These are phyloP conservation scores for Malus hybrid DNA, from an alignment of 331 rosid genomes.

Conservation along the genomic window DNA sequence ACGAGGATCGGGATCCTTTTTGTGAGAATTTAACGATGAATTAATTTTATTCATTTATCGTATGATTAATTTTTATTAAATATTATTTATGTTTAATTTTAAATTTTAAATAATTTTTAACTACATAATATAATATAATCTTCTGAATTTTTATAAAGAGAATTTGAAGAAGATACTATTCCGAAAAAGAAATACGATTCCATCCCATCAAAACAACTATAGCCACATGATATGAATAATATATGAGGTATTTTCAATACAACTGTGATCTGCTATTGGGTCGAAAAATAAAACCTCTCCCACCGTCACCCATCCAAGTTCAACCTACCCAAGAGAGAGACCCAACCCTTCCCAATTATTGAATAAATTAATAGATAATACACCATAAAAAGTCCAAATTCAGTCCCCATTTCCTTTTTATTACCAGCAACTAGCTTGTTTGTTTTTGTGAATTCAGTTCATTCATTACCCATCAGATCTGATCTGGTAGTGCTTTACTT, in stretches of 20 bases:
- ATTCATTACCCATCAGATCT: neutral
- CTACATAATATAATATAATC: no score
- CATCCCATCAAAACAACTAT: no score
- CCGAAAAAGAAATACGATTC: no score
- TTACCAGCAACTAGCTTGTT: neutral
- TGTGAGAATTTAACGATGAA: no score
- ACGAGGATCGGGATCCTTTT: no score
- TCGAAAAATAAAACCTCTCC: neutral
- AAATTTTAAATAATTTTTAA: no score
- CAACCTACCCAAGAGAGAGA: no score
- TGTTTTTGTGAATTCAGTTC: neutral
- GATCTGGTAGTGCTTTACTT: neutral
- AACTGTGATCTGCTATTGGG: neutral
- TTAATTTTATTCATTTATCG: accelerated
- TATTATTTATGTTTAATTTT: no score
- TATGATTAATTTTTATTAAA: no score
- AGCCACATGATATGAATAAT: constrained; percentile 10
- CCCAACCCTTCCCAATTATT: neutral
- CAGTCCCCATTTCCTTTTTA: neutral
- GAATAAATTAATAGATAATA: neutral
- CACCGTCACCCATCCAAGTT: no score
- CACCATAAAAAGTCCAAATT: neutral
- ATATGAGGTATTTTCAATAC: neutral
- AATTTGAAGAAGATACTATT: no score
- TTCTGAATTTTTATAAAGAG: no score